Evolutionary conservation across 257 asterid genomes (phyloP).

Genomic region (Solanum tarijense): DNA sequence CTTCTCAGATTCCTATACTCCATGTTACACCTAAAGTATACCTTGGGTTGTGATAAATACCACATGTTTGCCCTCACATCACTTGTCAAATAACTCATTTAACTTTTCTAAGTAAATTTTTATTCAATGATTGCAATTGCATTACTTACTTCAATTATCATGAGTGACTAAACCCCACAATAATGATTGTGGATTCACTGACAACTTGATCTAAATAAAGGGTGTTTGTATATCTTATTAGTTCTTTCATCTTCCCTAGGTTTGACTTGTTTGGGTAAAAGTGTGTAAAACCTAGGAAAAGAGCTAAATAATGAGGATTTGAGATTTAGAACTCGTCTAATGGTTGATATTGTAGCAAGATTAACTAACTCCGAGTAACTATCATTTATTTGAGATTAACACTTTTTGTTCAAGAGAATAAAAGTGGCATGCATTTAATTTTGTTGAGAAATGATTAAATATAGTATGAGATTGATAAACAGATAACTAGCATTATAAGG

Average conservation of each 20-base stretch:
- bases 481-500: background rate
- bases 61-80: background rate
- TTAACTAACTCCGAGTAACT: no score
- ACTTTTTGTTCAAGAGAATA: no score
- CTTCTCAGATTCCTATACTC: background rate
- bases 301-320: background rate
- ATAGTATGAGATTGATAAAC: background rate
- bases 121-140: background rate
- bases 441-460: background rate
- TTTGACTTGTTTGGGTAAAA: no score
- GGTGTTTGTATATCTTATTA: background rate
- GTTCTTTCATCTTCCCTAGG: background rate
- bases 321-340: background rate
- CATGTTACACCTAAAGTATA: background rate
- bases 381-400: background rate
- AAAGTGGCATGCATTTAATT: background rate
- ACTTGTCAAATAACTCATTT: background rate
- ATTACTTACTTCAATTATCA: background rate
- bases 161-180: background rate
- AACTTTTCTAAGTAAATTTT: background rate
- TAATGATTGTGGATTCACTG: background rate
- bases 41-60: background rate
- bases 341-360: background rate
- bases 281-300: background rate
- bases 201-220: background rate